Conservation (phyloP, 1,284 basidiomycete species). For the Ceratobasidium sp. region DNA sequence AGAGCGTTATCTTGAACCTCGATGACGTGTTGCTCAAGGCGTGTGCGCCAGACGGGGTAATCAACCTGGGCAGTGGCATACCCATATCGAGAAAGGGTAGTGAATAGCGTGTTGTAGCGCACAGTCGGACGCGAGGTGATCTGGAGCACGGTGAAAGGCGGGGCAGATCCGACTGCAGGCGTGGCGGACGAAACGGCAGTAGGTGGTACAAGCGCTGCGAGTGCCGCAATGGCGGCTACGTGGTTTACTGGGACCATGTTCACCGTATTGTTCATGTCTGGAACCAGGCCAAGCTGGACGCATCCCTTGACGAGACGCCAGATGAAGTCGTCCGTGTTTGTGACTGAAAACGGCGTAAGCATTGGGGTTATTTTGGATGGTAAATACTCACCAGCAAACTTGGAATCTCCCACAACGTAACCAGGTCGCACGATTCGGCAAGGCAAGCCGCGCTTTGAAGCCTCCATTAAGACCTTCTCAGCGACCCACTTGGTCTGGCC, state of each 20-base stretch:
- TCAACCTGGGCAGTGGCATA: constrained; percentile 83
- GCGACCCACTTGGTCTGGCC: constrained; percentile 99
- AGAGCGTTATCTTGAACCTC: constrained; percentile 94
- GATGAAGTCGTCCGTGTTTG: constrained; percentile 99
- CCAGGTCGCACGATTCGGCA: constrained; percentile 93
- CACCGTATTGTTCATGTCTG: constrained; percentile 97
- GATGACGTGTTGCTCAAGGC: constrained; percentile 95
- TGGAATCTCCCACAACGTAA: constrained; percentile 95
- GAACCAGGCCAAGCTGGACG: constrained; percentile 92
- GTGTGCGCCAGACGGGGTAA: constrained; percentile 91
- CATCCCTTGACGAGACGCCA: constrained; percentile 99
- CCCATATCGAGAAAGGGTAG: constrained; percentile 80
- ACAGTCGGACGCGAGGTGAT: constrained; percentile 88
- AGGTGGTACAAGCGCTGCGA: constrained; percentile 68
- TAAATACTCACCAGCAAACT: constrained; percentile 73
- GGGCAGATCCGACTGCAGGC: background rate
- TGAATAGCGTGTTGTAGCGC: constrained; percentile 91
- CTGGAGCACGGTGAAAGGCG: constrained; percentile 78
- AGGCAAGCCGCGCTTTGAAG: constrained; percentile 84
- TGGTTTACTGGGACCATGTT: constrained; percentile 99
- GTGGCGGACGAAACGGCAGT: constrained; percentile 51
- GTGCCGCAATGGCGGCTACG: constrained; percentile 84
- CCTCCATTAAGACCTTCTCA: constrained; percentile 93
- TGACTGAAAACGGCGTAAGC: constrained; percentile 65
- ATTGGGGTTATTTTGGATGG: background rate